A percentile compares a stretch with the other conserved stretches of the same genome.
phyloP scores from a whole-genome alignment of 148 eudicot species.

The Camellia sinensis region DNA sequence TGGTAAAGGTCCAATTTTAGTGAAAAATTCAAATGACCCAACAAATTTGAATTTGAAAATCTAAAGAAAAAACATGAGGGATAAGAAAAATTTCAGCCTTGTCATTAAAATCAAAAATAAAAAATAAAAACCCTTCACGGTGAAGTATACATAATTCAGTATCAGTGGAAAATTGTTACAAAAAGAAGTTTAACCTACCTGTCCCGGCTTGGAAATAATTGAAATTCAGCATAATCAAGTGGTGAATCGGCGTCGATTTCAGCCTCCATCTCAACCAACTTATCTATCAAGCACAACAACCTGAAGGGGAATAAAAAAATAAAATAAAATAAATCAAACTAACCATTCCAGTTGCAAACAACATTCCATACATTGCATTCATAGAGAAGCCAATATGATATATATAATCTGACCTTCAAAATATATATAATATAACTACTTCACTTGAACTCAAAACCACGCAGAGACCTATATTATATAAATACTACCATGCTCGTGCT shows the following conservation, averaged over 20 bases:
- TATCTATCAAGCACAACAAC: slow-evolving; percentile 13
- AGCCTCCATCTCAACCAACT: slow-evolving; percentile 43
- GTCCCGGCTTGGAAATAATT: slow-evolving; percentile 51
- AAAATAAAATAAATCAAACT: neutral
- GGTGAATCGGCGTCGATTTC: slow-evolving; percentile 48
- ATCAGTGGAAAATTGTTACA: neutral
- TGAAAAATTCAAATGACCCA: neutral
- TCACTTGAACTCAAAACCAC: neutral
- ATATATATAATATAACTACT: neutral
- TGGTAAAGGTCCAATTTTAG: neutral
- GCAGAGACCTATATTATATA: neutral
- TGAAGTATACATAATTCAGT: neutral
- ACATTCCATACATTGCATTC: neutral
- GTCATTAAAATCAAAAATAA: slow-evolving; percentile 1
- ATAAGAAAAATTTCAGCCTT: neutral
- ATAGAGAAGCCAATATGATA: neutral
- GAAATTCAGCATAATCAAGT: slow-evolving; percentile 63
- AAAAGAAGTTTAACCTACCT: slow-evolving; percentile 63
- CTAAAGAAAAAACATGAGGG: neutral
- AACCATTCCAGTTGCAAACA: slow-evolving; percentile 14
- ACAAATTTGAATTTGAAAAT: neutral
- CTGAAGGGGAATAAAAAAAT: slow-evolving; percentile 16
- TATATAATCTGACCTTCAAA: neutral
- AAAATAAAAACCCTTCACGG: neutral
- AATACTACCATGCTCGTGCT: no score